Conservation (phyloP, 805 yeast genomes). For the Kluyveromyces aestuarii region DNA sequence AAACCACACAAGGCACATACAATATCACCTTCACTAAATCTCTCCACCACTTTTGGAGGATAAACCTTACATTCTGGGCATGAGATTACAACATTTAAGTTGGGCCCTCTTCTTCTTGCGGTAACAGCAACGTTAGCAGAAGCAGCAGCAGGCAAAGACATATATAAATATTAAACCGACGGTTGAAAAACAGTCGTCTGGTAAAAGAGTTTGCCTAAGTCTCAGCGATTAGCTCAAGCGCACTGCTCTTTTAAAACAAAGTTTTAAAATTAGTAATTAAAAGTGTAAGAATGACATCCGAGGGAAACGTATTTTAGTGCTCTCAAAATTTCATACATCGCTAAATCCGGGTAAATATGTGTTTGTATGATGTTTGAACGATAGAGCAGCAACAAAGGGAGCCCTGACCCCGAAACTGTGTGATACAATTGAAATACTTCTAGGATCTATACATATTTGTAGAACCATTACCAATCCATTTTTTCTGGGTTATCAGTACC, state of each 20-base stretch:
- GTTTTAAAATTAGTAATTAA: no score
- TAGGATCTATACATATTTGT: no score
- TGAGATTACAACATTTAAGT: conserved; percentile 78
- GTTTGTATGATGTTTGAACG: no score
- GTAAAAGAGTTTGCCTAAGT: background rate
- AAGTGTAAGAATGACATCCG: background rate
- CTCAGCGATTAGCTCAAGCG: background rate
- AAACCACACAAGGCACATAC: conserved; percentile 97
- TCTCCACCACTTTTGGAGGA: conserved; percentile 91
- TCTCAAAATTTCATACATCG: background rate
- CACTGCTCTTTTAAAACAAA: background rate
- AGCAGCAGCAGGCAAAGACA: conserved; percentile 10
- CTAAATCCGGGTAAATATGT: background rate
- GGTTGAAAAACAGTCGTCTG: background rate
- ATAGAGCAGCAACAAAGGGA: no score
- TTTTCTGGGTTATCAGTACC: no score
- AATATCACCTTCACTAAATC: conserved; percentile 95
- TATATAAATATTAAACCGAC: background rate
- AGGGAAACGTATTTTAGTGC: background rate
- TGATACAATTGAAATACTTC: no score
- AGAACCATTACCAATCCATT: no score
- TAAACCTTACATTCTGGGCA: conserved; percentile 95
- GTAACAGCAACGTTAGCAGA: conserved; percentile 9
- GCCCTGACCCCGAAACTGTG: no score
- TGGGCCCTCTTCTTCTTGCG: conserved; percentile 46